These are phyloP conservation scores for Cladosporium sp. DNA, from an alignment of 2,329 filamentous ascomycete species.

Conservation along the genomic window DNA sequence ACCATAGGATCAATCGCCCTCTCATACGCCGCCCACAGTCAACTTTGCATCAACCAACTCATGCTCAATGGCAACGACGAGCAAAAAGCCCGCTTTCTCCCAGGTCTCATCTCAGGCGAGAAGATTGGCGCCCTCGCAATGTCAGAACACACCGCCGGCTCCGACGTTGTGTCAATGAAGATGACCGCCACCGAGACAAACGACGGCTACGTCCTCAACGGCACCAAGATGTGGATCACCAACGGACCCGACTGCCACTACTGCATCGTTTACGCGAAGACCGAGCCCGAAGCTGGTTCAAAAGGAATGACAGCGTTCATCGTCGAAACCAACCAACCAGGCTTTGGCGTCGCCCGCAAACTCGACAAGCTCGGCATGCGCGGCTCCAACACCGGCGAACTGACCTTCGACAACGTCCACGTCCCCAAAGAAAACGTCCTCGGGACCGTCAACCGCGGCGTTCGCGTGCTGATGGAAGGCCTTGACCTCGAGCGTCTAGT, in stretches of 20 bases:
- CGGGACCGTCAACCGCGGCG: constrained; percentile 74
- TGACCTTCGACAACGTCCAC: constrained; percentile 86
- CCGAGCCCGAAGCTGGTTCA: constrained; percentile 69
- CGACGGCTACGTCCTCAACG: constrained; percentile 80
- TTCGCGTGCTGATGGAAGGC: constrained; percentile 91
- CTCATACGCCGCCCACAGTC: constrained; percentile 92
- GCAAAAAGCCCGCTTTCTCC: constrained; percentile 78
- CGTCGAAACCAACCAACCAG: constrained; percentile 66
- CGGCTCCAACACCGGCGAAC: constrained; percentile 91
- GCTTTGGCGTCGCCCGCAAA: constrained; percentile 84
- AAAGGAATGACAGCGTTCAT: constrained; percentile 96
- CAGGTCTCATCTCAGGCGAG: constrained; percentile 73
- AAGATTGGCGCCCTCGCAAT: constrained; percentile 87
- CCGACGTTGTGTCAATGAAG: constrained; percentile 94
- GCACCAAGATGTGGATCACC: constrained; percentile 99
- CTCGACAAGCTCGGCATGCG: constrained; percentile 98
- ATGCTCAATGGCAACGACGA: constrained; percentile 77
- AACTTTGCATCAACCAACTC: constrained; percentile 94
- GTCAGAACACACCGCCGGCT: constrained; percentile 87
- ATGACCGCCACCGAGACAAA: constrained; percentile 75
- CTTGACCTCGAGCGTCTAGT: constrained; percentile 91
- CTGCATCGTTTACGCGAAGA: constrained; percentile 97
- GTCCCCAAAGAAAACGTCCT: constrained; percentile 79
- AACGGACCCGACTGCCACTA: constrained; percentile 92
- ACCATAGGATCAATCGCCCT: constrained; percentile 58